Base-by-base conservation (phyloP, 441 rosid genomes). In the Arabidopsis hybrid region DNA sequence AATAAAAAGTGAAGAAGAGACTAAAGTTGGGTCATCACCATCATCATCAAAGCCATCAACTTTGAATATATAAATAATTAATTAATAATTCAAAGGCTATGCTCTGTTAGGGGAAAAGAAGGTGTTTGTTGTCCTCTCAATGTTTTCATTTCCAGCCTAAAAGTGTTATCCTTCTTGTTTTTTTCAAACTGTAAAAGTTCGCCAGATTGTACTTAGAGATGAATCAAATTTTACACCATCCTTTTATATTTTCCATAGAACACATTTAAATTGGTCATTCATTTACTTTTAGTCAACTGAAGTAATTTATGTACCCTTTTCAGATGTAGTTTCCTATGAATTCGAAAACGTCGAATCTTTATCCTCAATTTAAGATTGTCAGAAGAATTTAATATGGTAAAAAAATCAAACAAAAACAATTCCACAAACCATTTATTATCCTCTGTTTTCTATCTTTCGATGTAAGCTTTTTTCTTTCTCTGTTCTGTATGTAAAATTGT, bases 61-160 rank as follows among this genome's bases (percentile, higher is more conserved):
- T 77, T 71, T 71, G 77, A 72, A 72, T 29, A 69, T 13, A 46
- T 51, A 59, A 9, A 16, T 32, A 2, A 55, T 31, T 32, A 39
- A 55, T 40, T 21, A 40, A 51, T 65, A 64, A 76, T 76, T 57
- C 71, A 57, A 69, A 75, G 69, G 65, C 36, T 42, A 42, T 39
- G 56, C 66, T 69, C 72, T 65, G 52, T 71, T 8, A n/a, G 71
- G 8, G 18, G 49, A 31, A 59, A 7, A 42, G 7, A n/a, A 50
- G 5, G 51, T 26, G 35, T 50, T 52, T 75, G 55, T 61, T 75
- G 74, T 68, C 73, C 72, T 52, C 62, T 74, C 68, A 14, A 67
- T 59, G 80, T 46, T 69, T 69, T 72, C 8, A 55, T 63, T 77
- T 84, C 82, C 97, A 92, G 89, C 91, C 90, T 85, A 83, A 90